Base-by-base conservation (phyloP, 257 asterid genomes). In the Jacaranda mimosifolia region DNA sequence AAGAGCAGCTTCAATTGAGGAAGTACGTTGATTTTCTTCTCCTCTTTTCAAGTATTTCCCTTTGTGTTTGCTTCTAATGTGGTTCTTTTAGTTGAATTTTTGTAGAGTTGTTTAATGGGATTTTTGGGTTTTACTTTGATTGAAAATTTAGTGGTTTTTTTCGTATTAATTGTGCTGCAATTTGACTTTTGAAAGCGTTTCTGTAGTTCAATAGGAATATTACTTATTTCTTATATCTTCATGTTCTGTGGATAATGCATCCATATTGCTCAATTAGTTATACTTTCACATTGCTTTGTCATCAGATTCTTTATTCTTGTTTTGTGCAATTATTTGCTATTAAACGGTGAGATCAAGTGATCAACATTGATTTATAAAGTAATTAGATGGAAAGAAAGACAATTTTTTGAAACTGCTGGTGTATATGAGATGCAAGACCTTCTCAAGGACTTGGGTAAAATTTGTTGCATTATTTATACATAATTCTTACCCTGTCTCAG, bases 1-100 rank as follows among this genome's bases (percentile, higher is more conserved):
- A 75, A 68, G 98, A 94, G 86, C 97, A 94, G 83, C 96, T 89
- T 81, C 97, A 89, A 46, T 88, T 94, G 84, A 90, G 93, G 85
- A 94, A 89, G 98, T 94, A 81, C 59, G 97, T 84, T 78, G 63
- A 17, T 87, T 84, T 65, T 53, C 59, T 39, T 73, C 59, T 77
- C 70, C 18, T 78, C 71, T 59, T 62, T 67, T 75, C 36, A 36
- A 11, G 32, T 55, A 43, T 57, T 56, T 76, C 36, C 75, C 42
- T 13, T 74, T 63, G 46, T 82, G 46, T 46, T 19, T 58, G 53
- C 6, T 17, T 52, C 4, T 0, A 26, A 42, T 79, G 4, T 72
- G 26, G 39, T 18, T 58, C 43, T 60, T 9, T 63, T 72, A 8
- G 60, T 63, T 53, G 67, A 40, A 26, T 49, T 63, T 63, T 64